Conservation (phyloP, 148 eudicot species). For the Cornus florida region DNA sequence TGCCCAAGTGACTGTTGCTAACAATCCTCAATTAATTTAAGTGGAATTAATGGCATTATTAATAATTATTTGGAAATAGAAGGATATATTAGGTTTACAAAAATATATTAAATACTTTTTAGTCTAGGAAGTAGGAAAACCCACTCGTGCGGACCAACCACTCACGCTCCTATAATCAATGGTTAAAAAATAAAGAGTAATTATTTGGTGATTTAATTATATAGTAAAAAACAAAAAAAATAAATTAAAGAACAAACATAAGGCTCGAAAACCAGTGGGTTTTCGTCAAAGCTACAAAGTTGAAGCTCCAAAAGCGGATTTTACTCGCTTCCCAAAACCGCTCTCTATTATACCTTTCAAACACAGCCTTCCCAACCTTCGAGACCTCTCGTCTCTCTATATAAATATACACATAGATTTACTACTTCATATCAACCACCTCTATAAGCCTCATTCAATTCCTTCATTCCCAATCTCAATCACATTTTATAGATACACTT, state of each 20-base stretch:
- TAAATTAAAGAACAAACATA: slow-evolving; percentile 10
- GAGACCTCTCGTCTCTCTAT: slow-evolving; percentile 4
- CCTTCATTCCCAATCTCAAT: slow-evolving; percentile 2
- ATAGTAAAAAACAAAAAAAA: slow-evolving; percentile 29
- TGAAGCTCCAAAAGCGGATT: slow-evolving; percentile 15
- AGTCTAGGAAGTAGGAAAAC: slow-evolving; percentile 38
- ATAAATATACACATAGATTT: background rate
- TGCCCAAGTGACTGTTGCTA: no score
- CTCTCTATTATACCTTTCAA: slow-evolving; percentile 10
- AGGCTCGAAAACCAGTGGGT: slow-evolving; percentile 17
- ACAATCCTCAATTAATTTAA: no score
- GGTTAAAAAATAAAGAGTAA: slow-evolving; percentile 11
- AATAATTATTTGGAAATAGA: background rate
- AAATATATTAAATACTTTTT: slow-evolving; percentile 16
- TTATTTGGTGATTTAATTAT: slow-evolving; percentile 11
- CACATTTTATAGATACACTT: background rate
- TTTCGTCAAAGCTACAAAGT: slow-evolving; percentile 12
- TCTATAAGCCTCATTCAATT: background rate
- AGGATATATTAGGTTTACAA: slow-evolving; percentile 11
- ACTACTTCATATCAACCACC: background rate
- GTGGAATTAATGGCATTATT: no score
- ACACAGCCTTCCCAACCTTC: slow-evolving; percentile 18
- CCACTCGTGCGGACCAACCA: slow-evolving; percentile 63
- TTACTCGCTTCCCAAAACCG: slow-evolving; percentile 16
- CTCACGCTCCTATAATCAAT: slow-evolving; percentile 49